Percentiles rank a stretch among this genome's conserved stretches.
These are phyloP conservation scores for Candida easanensis DNA, from an alignment of 805 yeast genomes.

Conservation along the genomic window DNA sequence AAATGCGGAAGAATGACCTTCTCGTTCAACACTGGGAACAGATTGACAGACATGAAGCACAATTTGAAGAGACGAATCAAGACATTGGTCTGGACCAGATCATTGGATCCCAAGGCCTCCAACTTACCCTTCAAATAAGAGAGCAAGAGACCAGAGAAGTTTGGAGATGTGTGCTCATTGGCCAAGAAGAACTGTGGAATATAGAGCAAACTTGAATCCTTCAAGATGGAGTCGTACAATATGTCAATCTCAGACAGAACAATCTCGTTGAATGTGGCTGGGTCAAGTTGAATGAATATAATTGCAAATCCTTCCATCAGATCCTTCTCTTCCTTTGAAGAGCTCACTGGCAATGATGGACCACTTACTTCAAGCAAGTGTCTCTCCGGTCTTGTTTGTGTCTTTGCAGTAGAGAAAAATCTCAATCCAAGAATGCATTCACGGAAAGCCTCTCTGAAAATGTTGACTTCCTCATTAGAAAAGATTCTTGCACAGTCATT, in stretches of 20 bases:
- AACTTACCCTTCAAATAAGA: conserved; percentile 72
- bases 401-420: conserved; percentile 55
- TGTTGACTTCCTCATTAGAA: conserved; percentile 76
- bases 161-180: conserved; percentile 90
- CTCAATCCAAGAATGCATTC: conserved; percentile 81
- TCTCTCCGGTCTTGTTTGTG: conserved; percentile 21
- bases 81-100: conserved; percentile 73
- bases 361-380: conserved; percentile 49
- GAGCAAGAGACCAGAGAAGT: conserved; percentile 81
- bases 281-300: conserved; percentile 89
- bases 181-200: conserved; percentile 93
- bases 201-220: conserved; percentile 82
- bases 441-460: conserved; percentile 72
- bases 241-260: conserved; percentile 76
- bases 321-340: conserved; percentile 91
- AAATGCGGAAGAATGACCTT: conserved; percentile 84
- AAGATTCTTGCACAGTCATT: conserved; percentile 82
- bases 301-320: conserved; percentile 94
- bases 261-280: conserved; percentile 93
- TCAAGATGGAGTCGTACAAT: conserved; percentile 73
- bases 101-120: conserved; percentile 76
- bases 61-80: conserved; percentile 83
- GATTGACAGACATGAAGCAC: conserved; percentile 92
- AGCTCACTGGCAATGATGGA: conserved; percentile 79
- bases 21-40: conserved; percentile 87